Evolutionary conservation across 176 grass and related monocot species (phyloP).

Genomic region (Bromus sterilis): DNA sequence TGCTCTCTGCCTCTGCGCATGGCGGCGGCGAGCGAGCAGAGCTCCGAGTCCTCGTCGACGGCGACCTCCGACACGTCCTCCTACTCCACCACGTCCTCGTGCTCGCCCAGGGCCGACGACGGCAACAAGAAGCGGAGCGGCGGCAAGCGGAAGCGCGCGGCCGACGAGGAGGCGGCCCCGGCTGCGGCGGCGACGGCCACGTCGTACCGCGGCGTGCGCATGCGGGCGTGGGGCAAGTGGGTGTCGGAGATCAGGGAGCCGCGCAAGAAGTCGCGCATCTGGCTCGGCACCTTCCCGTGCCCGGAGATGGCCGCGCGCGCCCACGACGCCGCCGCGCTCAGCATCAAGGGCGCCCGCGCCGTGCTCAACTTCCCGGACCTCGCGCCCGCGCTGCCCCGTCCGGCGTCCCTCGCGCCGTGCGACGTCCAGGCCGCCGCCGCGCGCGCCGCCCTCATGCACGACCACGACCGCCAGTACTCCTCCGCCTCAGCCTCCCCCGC

Average conservation of each 20-base stretch:
- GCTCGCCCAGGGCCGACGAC: background rate
- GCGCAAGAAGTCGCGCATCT: slow-evolving; percentile 96
- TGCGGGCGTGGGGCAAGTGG: slow-evolving; percentile 92
- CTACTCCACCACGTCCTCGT: slow-evolving; percentile 27
- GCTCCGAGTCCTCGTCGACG: slow-evolving; percentile 20
- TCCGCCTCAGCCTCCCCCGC: background rate
- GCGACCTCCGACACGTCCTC: background rate
- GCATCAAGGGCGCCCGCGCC: slow-evolving; percentile 70
- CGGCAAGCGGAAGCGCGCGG: slow-evolving; percentile 13
- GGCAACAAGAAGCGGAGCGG: background rate
- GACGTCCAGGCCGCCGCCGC: slow-evolving; percentile 90
- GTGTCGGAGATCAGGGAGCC: slow-evolving; percentile 98
- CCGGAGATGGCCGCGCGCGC: slow-evolving; percentile 95
- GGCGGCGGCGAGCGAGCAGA: slow-evolving; percentile 21
- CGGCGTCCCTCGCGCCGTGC: slow-evolving; percentile 43
- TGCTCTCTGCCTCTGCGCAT: background rate
- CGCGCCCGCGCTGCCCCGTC: slow-evolving; percentile 40
- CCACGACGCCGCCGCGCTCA: slow-evolving; percentile 76
- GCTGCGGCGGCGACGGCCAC: background rate
- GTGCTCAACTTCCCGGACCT: slow-evolving; percentile 93
- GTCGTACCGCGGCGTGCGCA: slow-evolving; percentile 72
- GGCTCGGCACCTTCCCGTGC: slow-evolving; percentile 78
- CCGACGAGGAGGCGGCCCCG: background rate
- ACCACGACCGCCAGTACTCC: background rate
- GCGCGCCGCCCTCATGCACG: slow-evolving; percentile 52